Evolutionary conservation across 768 basidiomycete species (phyloP), one percentile per base, ranked within the genome.

Genomic region (Suillus discolor): DNA sequence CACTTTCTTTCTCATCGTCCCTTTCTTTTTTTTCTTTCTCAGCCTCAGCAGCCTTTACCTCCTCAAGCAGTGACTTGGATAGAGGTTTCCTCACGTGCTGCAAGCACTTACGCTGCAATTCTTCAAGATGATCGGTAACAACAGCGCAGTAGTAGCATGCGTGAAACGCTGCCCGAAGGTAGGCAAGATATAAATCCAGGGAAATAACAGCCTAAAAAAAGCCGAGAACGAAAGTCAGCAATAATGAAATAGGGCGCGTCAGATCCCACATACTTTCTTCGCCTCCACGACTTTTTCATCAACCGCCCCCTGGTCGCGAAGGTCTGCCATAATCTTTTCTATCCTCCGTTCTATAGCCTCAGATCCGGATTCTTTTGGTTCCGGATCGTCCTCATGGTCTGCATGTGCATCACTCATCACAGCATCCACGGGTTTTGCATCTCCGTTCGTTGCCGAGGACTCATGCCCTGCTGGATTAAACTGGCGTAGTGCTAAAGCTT

Each of bases 141-240:
- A 94, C 89, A 72, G 91, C 90, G 84, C 97, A 99, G 81, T 99
- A 99, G 81, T 97, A 99, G 87, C 97, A 97, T 74, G 93, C 89
- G 85, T 94, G 86, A 79, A 91, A 96, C 63, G 93, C 96, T 75
- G 89, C 85, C 71, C 97, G 93, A 74, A 99, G 82, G 80, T 97
- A 99, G 61, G 91, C 90, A 77, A 99, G 83, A 79, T 95, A 95
- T 77, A 97, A 82, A 81, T 99, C 97, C 78, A 98, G 85, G 72
- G 92, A 86, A 72, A 96, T 81, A 73, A 87, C 85, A 71, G 88
- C 87, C 93, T 95, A 75, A 44, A 71, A 66, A 39, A 62, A 72
- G 47, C 64, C 62, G 66, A 70, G 71, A 67, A 61, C 72, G 65
- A 28, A 60, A 28, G 59, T 60, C 55, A 60, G 42, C 57, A 61